phyloP scores from a whole-genome alignment of 495 filamentous ascomycete genomes.

The Parathielavia appendiculata region DNA sequence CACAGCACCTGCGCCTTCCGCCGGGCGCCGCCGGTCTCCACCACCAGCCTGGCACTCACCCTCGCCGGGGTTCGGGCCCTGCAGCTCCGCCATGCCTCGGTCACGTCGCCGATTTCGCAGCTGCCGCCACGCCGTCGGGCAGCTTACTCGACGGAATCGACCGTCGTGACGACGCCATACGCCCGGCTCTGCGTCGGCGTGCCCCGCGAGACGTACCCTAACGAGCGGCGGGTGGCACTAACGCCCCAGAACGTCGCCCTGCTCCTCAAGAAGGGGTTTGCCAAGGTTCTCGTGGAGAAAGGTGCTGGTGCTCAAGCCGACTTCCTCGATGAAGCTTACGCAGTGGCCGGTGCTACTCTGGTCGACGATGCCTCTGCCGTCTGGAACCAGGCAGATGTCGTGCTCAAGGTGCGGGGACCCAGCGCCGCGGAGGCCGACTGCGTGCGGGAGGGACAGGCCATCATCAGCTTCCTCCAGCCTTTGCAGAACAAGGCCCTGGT shows the following conservation, averaged over 20 bases:
- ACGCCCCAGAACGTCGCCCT: slow-evolving; percentile 74
- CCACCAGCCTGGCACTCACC: slow-evolving; percentile 23
- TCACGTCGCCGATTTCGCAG: slow-evolving; percentile 24
- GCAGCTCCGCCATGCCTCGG: slow-evolving; percentile 34
- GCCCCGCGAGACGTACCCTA: slow-evolving; percentile 62
- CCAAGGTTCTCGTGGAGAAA: slow-evolving; percentile 64
- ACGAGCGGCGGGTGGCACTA: slow-evolving; percentile 73
- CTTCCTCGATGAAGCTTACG: slow-evolving; percentile 65
- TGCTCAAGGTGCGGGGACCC: slow-evolving; percentile 73
- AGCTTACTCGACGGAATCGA: slow-evolving; percentile 34
- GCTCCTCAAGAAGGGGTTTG: slow-evolving; percentile 73
- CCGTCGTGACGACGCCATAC: slow-evolving; percentile 56
- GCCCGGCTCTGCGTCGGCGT: slow-evolving; percentile 63
- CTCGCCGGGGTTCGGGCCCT: slow-evolving; percentile 19
- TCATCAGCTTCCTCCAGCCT: slow-evolving; percentile 73
- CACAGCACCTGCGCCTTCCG: slow-evolving; percentile 26
- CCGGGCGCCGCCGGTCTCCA: slow-evolving; percentile 11
- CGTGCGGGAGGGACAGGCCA: slow-evolving; percentile 56
- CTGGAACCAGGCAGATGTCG: slow-evolving; percentile 65
- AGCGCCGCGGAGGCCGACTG: slow-evolving; percentile 57
- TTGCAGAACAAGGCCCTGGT: slow-evolving; percentile 65
- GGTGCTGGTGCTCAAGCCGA: slow-evolving; percentile 70
- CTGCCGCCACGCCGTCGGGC: slow-evolving; percentile 13
- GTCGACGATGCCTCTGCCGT: slow-evolving; percentile 53
- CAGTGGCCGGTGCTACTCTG: slow-evolving; percentile 64